Base-by-base conservation (phyloP, 2,329 filamentous ascomycete genomes). In the Grosmannia clavigera region DNA sequence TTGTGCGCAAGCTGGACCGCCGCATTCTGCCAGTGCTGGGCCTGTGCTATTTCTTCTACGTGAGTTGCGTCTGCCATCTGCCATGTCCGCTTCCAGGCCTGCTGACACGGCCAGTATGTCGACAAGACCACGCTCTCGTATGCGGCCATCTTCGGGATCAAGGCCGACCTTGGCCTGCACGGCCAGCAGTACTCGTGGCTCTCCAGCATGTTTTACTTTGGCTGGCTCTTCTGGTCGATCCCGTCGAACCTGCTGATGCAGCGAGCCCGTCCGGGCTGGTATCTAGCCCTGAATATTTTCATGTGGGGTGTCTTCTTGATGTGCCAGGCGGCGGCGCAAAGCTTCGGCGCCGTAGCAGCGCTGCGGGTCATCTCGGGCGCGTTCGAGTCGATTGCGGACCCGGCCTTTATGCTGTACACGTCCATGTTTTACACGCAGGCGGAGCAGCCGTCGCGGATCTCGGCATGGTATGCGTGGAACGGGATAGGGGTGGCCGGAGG, bases 71-170 rank as follows among this genome's bases (percentile, higher is more conserved):
- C 25, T 6, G 22, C 22, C 22, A 22, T 22, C 69, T 71, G 33
- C 43, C 22, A 1, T 29, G 3, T 4, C 14, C 25, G 3, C 29
- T 5, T 1, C 22, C 22, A n/a, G 3, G 16, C 19, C 10, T 19
- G 31, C 43, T 12, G 14, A 22, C 14, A 14, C 25, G 40, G 16
- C 35, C 57, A 65, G 53, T 67, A 69, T 33, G 64, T 69, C 38
- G 67, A 70, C 64, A 69, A 83, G 72, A 83, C 81, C 0, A 83
- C 78, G 0, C 70, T 83, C 35, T 81, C 78, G 1, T 86, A 85
- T 64, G 83, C 84, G 0, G 83, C 84, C 25, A 82, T 87, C 57
- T 85, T 86, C 61, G 82, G 82, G 1, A 80, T 87, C 61, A 74
- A 76, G 27, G 76, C 83, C 2, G 82, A 84, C 62, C 73, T 86